Percentiles rank a stretch among this genome's conserved stretches.
These are phyloP conservation scores for Lactarius sp. DNA, from an alignment of 768 basidiomycete genomes.

Conservation along the genomic window DNA sequence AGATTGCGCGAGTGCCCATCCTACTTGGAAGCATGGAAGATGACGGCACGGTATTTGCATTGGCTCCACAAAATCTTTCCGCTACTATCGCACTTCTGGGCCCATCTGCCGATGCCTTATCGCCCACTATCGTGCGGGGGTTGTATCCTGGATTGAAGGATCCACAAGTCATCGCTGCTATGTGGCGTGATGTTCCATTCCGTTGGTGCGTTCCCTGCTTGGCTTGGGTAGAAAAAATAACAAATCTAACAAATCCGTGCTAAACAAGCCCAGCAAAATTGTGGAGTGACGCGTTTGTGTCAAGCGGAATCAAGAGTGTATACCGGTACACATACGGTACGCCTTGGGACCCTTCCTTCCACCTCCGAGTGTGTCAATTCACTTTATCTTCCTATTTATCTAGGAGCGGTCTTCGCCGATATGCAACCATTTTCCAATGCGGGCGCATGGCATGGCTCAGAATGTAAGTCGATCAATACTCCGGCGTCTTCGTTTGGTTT, in stretches of 20 bases:
- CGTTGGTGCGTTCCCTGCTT: slow-evolving; percentile 6
- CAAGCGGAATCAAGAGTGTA: slow-evolving; percentile 4
- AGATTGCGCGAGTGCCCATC: slow-evolving; percentile 6
- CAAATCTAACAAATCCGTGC: too few relatives aligned
- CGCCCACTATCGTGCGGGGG: neutral
- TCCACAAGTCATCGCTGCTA: slow-evolving; percentile 2
- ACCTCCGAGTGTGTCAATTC: neutral
- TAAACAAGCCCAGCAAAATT: slow-evolving; percentile 11
- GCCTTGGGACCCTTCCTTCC: too few relatives aligned
- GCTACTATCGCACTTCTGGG: neutral
- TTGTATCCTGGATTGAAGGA: slow-evolving; percentile 8
- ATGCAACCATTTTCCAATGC: neutral
- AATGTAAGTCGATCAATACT: slow-evolving; percentile 6
- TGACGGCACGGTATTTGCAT: neutral
- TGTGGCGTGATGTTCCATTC: neutral
- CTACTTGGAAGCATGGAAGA: slow-evolving; percentile 14
- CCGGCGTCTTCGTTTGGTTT: neutral
- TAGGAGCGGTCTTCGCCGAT: slow-evolving; percentile 8
- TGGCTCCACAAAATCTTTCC: neutral
- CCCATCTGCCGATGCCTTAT: neutral
- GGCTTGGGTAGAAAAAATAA: too few relatives aligned
- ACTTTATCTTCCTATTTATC: neutral
- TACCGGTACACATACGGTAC: slow-evolving; percentile 16
- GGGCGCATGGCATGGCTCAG: neutral
- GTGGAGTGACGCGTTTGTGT: slow-evolving; percentile 14